Evolutionary conservation across 805 yeast species (phyloP).

Genomic region (Yamadazyma philogaea): DNA sequence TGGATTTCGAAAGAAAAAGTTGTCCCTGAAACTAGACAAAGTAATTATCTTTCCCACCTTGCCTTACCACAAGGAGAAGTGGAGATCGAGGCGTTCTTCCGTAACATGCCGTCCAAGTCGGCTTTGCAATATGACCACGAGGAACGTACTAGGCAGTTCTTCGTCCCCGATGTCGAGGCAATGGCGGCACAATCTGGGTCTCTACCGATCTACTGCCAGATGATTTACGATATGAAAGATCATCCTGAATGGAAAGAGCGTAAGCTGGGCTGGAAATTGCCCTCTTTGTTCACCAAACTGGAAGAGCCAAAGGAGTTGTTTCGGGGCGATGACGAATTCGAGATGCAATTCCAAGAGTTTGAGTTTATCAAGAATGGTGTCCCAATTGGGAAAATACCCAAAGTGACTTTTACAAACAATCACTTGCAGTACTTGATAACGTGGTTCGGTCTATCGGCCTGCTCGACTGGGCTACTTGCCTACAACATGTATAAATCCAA

Average conservation of each 20-base stretch:
- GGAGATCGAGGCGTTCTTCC: constrained; percentile 68
- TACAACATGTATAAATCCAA: constrained; percentile 30
- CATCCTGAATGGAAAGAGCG: constrained; percentile 48
- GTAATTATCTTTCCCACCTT: constrained; percentile 56
- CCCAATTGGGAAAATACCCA: constrained; percentile 83
- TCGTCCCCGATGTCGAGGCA: constrained; percentile 74
- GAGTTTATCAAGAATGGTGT: constrained; percentile 78
- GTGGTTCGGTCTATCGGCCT: constrained; percentile 85
- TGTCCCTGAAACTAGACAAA: constrained; percentile 48
- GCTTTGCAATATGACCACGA: constrained; percentile 70
- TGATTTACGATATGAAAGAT: constrained; percentile 62
- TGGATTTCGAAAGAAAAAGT: constrained; percentile 78
- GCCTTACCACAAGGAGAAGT: constrained; percentile 73
- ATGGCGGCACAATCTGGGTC: constrained; percentile 71
- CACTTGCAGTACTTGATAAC: constrained; percentile 91
- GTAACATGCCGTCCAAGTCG: constrained; percentile 60
- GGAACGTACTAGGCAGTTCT: constrained; percentile 64
- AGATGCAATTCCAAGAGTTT: constrained; percentile 40
- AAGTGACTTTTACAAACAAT: constrained; percentile 77
- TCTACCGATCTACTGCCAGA: constrained; percentile 75
- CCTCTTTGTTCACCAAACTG: constrained; percentile 3
- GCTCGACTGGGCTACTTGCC: constrained; percentile 64
- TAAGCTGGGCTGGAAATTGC: background rate
- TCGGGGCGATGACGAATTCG: constrained; percentile 21
- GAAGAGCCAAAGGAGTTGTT: constrained; percentile 13